A percentile compares a stretch with the other conserved stretches of the same genome.
phyloP scores from a whole-genome alignment of 371 early-diverging fungal genomes.

The Apophysomyces elegans region DNA sequence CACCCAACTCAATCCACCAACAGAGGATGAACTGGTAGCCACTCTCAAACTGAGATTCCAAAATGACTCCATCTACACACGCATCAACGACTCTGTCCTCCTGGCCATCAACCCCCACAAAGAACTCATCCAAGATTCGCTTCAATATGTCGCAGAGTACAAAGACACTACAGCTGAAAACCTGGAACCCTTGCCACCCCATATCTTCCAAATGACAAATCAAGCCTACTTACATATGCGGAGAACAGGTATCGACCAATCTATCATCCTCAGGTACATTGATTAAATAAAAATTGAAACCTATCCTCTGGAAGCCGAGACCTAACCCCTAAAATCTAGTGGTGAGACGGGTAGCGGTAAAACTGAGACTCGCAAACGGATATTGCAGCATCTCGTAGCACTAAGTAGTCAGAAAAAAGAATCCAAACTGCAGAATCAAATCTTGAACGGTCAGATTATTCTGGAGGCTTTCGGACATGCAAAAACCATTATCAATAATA shows the following conservation, averaged over 20 bases:
- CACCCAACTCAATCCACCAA: conserved; percentile 25
- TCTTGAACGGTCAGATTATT: conserved; percentile 73
- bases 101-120: conserved; percentile 57
- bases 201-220: conserved; percentile 82
- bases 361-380: conserved; percentile 67
- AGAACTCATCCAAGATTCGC: conserved; percentile 41
- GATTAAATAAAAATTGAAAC: conserved; percentile 55
- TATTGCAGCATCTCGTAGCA: conserved; percentile 72
- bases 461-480: conserved; percentile 93
- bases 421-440: conserved; percentile 75
- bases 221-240: conserved; percentile 82
- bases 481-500: conserved; percentile 69
- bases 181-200: conserved; percentile 66
- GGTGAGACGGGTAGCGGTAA: conserved; percentile 95
- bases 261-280: conserved; percentile 74
- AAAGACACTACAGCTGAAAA: conserved; percentile 69
- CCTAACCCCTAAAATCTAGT: conserved; percentile 53
- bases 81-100: conserved; percentile 66
- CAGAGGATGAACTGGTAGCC: conserved; percentile 50
- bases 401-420: conserved; percentile 83
- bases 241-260: conserved; percentile 83
- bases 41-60: conserved; percentile 59
- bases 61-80: conserved; percentile 63
- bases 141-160: conserved; percentile 79
- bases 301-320: conserved; percentile 44